Base-by-base conservation (phyloP, 2,329 filamentous ascomycete species). In the Trichoderma guizhouense region DNA sequence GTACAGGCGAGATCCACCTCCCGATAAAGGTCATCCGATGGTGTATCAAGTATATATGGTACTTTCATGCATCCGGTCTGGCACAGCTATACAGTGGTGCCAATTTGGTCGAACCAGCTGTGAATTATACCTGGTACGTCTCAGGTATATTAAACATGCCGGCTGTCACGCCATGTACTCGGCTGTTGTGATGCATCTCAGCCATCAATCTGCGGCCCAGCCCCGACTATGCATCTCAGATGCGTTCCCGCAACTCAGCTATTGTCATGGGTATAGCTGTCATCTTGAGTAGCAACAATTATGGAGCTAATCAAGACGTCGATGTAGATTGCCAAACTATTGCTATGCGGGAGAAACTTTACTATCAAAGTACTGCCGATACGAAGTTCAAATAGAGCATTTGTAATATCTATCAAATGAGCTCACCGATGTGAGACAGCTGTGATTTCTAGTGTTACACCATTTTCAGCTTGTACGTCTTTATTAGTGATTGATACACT, bases 101-200 rank as follows among this genome's bases (percentile, higher is more conserved):
- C 7, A 57, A 58, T 28, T 30, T 28, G 32, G 2, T 21, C 18
- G 9, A 9, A 5, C 14, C 51, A 58, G 32, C 64, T 30, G 18
- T 39, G 5, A 24, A 53, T 53, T 53, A 53, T 53, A 53, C 21
- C n/a, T 24, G 21, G 47, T 53, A 24, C 47, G 11, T 53, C 47
- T 53, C 47, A 14, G 3, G 2, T 39, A 14, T 58, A 14, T 24
- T 30, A 39, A n/a, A 21, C 32, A 24, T 57, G n/a, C n/a, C 51
- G 12, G 24, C 9, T 21, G 12, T 67, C 64, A 67, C 34, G 63
- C 62, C 62, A 64, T 47, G n/a, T 51, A 21, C n/a, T 51, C 43
- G 43, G 43, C n/a, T 24, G n/a, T 51, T 53, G 21, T 14, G 47
- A 24, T 12, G 47, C 28, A 51, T 51, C 47, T 53, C 26, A 53